phyloP scores from a whole-genome alignment of 164 flowering plant species.

The Stephania yunnanensis region DNA sequence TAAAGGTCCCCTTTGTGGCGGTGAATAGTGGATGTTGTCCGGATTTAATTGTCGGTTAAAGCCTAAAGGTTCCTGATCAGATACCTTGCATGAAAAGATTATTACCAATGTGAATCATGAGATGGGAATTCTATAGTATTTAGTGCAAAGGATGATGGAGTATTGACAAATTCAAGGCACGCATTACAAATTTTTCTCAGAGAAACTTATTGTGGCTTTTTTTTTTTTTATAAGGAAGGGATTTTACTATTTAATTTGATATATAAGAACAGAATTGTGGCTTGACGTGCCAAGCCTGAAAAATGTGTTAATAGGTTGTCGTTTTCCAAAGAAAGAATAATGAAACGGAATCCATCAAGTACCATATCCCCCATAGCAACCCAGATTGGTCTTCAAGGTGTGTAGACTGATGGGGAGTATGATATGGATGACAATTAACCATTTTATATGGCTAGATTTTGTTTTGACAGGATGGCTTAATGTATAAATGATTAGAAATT shows the following conservation, averaged over 20 bases:
- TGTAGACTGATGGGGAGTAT: not conserved
- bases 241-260: too few species aligned
- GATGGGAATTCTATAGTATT: not conserved
- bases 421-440: not conserved
- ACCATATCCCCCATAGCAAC: not conserved
- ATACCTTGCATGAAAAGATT: not conserved
- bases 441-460: not conserved
- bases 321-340: not conserved
- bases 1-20: slow-evolving; percentile 13
- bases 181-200: too few species aligned
- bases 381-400: not conserved
- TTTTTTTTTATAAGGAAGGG: too few species aligned
- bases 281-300: not conserved
- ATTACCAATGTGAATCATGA: not conserved
- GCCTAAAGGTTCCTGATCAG: not conserved
- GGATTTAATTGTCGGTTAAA: not conserved
- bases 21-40: not conserved
- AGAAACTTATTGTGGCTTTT: too few species aligned
- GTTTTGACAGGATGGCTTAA: not conserved
- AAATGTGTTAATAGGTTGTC: too few species aligned
- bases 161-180: too few species aligned
- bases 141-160: not conserved
- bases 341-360: not conserved
- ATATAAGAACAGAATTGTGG: not conserved
- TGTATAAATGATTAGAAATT: not conserved